Percentiles rank a stretch among this genome's conserved stretches.
Conservation (phyloP, 2,329 filamentous ascomycete genomes). For the Byssothecium circinans region DNA sequence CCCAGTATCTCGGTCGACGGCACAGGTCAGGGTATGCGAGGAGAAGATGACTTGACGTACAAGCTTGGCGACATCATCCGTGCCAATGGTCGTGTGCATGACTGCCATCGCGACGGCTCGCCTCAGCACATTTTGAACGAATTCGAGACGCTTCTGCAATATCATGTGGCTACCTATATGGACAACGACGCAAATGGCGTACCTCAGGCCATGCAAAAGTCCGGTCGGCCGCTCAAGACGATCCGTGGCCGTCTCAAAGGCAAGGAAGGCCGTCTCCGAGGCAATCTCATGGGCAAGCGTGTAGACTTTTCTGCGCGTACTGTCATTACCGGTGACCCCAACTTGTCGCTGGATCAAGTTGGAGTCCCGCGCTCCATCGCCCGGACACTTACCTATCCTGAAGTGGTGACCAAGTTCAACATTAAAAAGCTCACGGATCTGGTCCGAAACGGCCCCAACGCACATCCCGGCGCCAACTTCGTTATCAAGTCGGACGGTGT, state of each 20-base stretch:
- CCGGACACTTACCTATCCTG: slow-evolving; percentile 89
- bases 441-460: slow-evolving; percentile 90
- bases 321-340: slow-evolving; percentile 98
- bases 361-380: slow-evolving; percentile 95
- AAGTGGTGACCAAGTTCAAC: slow-evolving; percentile 97
- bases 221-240: slow-evolving; percentile 92
- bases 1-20: slow-evolving; percentile 98
- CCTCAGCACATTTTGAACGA: slow-evolving; percentile 88
- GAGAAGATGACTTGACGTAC: slow-evolving; percentile 99
- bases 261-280: slow-evolving; percentile 95
- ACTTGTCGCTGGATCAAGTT: slow-evolving; percentile 93
- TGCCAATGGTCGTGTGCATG: slow-evolving; percentile 90
- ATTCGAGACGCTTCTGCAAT: slow-evolving; percentile 90
- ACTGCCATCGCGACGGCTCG: slow-evolving; percentile 87
- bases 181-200: slow-evolving; percentile 98
- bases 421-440: slow-evolving; percentile 87
- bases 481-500: slow-evolving; percentile 93
- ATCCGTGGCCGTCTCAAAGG: slow-evolving; percentile 97
- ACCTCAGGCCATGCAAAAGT: slow-evolving; percentile 94
- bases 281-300: slow-evolving; percentile 95
- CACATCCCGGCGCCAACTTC: slow-evolving; percentile 95
- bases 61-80: slow-evolving; percentile 98
- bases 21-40: slow-evolving; percentile 85
- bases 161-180: slow-evolving; percentile 99
- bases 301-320: slow-evolving; percentile 99